phyloP scores from a whole-genome alignment of 805 yeast species.

The Tetrapisispora iriomotensis region DNA sequence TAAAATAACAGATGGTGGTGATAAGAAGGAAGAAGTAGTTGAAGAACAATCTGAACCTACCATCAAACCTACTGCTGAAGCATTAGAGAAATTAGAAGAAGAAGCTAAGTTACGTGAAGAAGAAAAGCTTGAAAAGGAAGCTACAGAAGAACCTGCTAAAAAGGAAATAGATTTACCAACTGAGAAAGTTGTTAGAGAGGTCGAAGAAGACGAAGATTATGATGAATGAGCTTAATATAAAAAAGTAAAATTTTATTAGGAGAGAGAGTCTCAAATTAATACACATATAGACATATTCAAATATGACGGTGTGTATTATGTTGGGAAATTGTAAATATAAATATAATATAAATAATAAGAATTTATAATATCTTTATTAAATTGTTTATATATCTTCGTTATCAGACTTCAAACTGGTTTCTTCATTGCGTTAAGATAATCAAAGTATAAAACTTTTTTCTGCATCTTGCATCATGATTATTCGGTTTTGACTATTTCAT shows the following conservation, averaged over 20 bases:
- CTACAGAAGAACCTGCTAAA: constrained; percentile 7
- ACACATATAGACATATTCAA: no score
- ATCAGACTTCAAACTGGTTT: no score
- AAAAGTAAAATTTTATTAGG: background rate
- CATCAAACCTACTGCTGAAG: constrained; percentile 29
- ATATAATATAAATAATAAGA: background rate
- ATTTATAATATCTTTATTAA: background rate
- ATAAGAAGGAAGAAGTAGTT: background rate
- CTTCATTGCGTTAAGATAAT: no score
- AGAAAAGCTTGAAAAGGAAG: constrained; percentile 18
- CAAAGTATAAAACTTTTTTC: no score
- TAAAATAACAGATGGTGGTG: background rate
- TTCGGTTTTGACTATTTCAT: constrained; percentile 36
- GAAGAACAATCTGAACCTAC: constrained; percentile 12
- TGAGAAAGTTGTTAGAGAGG: constrained; percentile 29
- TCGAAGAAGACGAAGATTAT: constrained; percentile 38
- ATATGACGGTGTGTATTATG: no score
- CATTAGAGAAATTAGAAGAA: constrained; percentile 32
- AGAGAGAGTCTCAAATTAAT: background rate
- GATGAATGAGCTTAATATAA: constrained; percentile 29
- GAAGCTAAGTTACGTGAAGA: constrained; percentile 33
- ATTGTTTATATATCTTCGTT: background rate
- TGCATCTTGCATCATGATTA: constrained; percentile 4
- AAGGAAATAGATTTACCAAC: constrained; percentile 6
- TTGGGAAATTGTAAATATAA: background rate